Percentiles rank a stretch among this genome's conserved stretches.
Conservation (phyloP, 768 basidiomycete species). For the Leccinum uliginosum region DNA sequence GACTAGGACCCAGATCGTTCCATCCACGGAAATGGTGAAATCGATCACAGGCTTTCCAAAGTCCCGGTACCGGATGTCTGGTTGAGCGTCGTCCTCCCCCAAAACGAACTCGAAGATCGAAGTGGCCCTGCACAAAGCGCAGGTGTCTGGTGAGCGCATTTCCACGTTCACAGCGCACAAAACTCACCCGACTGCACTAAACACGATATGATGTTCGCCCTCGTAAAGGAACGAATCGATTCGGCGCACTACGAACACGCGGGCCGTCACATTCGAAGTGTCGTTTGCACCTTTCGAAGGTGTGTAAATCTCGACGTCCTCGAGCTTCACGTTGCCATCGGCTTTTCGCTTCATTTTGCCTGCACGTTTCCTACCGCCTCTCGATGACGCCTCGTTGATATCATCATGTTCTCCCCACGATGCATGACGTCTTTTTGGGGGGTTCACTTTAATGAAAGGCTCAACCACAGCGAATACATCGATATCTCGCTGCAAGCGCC, state of each 20-base stretch:
- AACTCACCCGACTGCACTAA: constrained; percentile 70
- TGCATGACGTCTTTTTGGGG: constrained; percentile 26
- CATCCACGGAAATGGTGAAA: constrained; percentile 41
- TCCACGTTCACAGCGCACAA: neutral
- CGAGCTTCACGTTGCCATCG: constrained; percentile 19
- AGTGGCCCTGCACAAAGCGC: constrained; percentile 46
- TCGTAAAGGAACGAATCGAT: constrained; percentile 45
- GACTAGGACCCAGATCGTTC: constrained; percentile 43
- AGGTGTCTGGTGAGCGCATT: neutral
- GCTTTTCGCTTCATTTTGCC: constrained; percentile 22
- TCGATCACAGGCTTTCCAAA: constrained; percentile 58
- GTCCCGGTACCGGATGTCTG: constrained; percentile 39
- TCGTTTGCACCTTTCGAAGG: constrained; percentile 10
- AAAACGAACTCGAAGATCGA: constrained; percentile 55
- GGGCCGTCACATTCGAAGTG: constrained; percentile 25
- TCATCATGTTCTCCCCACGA: constrained; percentile 31
- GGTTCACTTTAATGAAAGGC: constrained; percentile 41
- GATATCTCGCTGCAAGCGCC: constrained; percentile 49
- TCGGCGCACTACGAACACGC: constrained; percentile 53
- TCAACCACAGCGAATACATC: constrained; percentile 44
- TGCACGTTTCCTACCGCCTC: constrained; percentile 14
- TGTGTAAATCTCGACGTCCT: constrained; percentile 5
- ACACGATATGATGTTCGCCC: constrained; percentile 45
- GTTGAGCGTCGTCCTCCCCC: constrained; percentile 22
- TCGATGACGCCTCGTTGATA: constrained; percentile 12